Base-by-base conservation (phyloP, 2,329 filamentous ascomycete species). In the Claviceps sp. region DNA sequence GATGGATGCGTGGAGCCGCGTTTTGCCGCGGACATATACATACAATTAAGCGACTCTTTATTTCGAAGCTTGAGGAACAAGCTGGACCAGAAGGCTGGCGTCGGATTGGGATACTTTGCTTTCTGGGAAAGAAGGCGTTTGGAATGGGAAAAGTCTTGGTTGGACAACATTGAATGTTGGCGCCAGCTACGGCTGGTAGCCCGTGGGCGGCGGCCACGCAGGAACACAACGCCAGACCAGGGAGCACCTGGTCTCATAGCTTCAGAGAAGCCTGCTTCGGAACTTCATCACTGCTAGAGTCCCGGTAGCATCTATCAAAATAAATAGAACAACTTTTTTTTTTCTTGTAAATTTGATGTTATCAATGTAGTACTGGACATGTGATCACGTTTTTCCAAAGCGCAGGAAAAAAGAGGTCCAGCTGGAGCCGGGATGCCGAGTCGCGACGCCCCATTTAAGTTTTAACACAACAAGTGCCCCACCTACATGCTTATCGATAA, bases 401-500 rank as follows among this genome's bases (percentile, higher is more conserved):
- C 26, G 26, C 8, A 30, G 26, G 26, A 30, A 8, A 30, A 26
- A 8, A 30, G 26, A 9, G 26, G 26, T 30, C 30, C 30, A 34
- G 30, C 30, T 34, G 30, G 30, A 34, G 26, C 26, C 26, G 26
- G 26, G 26, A 24, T n/a, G 4, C n/a, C n/a, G n/a, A n/a, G n/a
- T n/a, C n/a, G 30, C 14, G 34, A 26, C 20, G 46, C 16, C 34
- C 46, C 47, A 38, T 8, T 3, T 14, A n/a, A n/a, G n/a, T n/a
- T n/a, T n/a, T n/a, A n/a, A 24, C 5, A 3, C 40, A 14, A 20
- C 3, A 16, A 20, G 13, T 16, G 26, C 24, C 38, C 47, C 24
- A 42, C 41, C 24, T 9, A 4, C 9, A 14, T 4, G 18, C 48
- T 50, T 53, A 53, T 53, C 52, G 52, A 53, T 53, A 50, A 47